Base-by-base conservation (phyloP, 2,329 filamentous ascomycete species). In the Neodidymelliopsis sp. region DNA sequence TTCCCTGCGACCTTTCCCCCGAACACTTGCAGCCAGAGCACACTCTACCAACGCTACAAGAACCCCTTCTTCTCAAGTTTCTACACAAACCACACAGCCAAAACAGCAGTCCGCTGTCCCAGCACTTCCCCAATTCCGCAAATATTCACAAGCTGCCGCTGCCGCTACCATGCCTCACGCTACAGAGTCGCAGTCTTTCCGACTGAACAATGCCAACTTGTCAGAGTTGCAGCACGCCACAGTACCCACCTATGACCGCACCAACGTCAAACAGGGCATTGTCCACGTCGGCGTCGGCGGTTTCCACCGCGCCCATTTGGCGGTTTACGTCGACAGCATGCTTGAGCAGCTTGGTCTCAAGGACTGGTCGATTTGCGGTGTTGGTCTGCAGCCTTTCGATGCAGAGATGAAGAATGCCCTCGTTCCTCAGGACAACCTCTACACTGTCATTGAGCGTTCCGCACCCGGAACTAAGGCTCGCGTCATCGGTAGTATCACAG, bases 321-420 rank as follows among this genome's bases (percentile, higher is more conserved):
- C 63, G 3, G 59, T 56, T 29, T 66, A 66, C 34, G 62, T 66
- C 35, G 63, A 66, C 48, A 59, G 49, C 31, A 54, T 66, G 7
- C 59, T 66, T 12, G 59, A 63, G 36, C 60, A 66, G 43, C 56
- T 65, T 35, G 45, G 53, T 33, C 51, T 62, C 12, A 54, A 59
- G 27, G 62, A 66, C 33, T 66, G 63, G 63, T 62, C 63, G 10
- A 66, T 66, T 23, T 66, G 63, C 41, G 63, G 63, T 50, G 62
- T 66, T 19, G 63, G 59, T 23, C 51, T 66, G 8, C 60, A 63
- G 53, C 59, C 63, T 19, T 66, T 63, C 25, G 63, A 59, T 37
- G 62, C 59, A 12, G 48, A 58, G 24, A 66, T 66, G 63, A 55
- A 51, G 28, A 56, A 66, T 39, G 63, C 63, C 4, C 46, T 66